Evolutionary conservation across 169 alveolate species (phyloP).

Genomic region (Condylostoma magnum): DNA sequence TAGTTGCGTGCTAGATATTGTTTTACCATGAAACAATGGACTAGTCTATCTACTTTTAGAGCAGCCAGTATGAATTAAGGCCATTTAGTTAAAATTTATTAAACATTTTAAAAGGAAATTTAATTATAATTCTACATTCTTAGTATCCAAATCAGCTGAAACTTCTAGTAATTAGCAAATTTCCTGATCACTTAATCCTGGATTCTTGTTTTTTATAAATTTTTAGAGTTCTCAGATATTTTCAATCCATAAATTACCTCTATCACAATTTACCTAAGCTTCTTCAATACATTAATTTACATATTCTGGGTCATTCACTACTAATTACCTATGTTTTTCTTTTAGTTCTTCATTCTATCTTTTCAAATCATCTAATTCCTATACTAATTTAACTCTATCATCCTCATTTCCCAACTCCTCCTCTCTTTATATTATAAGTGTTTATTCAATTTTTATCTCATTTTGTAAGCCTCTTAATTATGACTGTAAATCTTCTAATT

Average conservation of each 20-base stretch:
- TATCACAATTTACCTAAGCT: not conserved
- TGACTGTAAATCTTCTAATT: slow-evolving; percentile 31
- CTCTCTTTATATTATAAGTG: not conserved
- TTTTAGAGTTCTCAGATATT: too few relatives aligned
- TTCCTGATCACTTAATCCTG: too few relatives aligned
- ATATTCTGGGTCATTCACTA: not conserved
- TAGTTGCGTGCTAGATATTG: too few relatives aligned
- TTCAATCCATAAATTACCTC: slow-evolving; percentile 36
- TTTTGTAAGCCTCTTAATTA: slow-evolving; percentile 8
- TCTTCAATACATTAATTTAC: not conserved
- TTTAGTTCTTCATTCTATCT: slow-evolving; percentile 2
- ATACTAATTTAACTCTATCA: slow-evolving; percentile 21
- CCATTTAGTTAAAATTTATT: too few relatives aligned
- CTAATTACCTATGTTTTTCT: not conserved
- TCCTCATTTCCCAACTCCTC: slow-evolving; percentile 25
- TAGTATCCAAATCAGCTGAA: too few relatives aligned
- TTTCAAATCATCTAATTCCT: slow-evolving; percentile 25
- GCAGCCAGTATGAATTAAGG: too few relatives aligned
- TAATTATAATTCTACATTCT: too few relatives aligned
- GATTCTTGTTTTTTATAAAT: too few relatives aligned
- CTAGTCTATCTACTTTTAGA: too few relatives aligned
- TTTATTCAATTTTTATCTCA: not conserved
- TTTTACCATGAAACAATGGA: too few relatives aligned
- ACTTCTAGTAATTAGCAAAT: too few relatives aligned
- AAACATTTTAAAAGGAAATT: too few relatives aligned